These are phyloP conservation scores for Penicillium sp. DNA, from an alignment of 2,329 filamentous ascomycete genomes.

Conservation along the genomic window DNA sequence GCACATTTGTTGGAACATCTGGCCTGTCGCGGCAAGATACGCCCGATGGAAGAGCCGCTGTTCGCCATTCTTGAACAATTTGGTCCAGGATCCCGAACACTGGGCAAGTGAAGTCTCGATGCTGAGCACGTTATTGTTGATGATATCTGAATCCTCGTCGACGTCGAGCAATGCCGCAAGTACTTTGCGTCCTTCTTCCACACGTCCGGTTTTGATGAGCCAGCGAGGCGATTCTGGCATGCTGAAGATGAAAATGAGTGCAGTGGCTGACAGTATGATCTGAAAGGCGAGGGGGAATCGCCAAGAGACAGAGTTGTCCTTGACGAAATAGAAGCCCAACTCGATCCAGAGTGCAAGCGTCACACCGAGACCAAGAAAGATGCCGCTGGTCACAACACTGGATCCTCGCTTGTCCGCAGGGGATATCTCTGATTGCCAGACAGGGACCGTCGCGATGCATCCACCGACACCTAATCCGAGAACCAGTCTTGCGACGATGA, in stretches of 20 bases:
- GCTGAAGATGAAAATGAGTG: slow-evolving; percentile 28
- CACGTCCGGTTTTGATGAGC: slow-evolving; percentile 28
- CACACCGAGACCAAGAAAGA: slow-evolving; percentile 45
- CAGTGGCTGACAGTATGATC: slow-evolving; percentile 29
- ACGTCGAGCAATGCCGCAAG: slow-evolving; percentile 17
- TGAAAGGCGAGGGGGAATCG: slow-evolving; percentile 39
- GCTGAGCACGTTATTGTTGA: slow-evolving; percentile 45
- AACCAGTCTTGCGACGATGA: slow-evolving; percentile 47
- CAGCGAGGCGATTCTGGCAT: slow-evolving; percentile 39
- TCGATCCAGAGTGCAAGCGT: slow-evolving; percentile 47
- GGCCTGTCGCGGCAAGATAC: slow-evolving; percentile 47
- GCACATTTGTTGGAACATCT: slow-evolving; percentile 46
- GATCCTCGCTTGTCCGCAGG: slow-evolving; percentile 20
- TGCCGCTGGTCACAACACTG: slow-evolving; percentile 31
- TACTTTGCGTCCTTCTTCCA: slow-evolving; percentile 23
- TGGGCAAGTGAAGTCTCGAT: slow-evolving; percentile 46
- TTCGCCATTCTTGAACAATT: slow-evolving; percentile 52
- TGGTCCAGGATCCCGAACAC: slow-evolving; percentile 45
- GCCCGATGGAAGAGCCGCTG: slow-evolving; percentile 50
- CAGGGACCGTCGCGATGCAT: slow-evolving; percentile 28
- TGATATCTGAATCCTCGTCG: slow-evolving; percentile 33
- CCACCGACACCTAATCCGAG: slow-evolving; percentile 46
- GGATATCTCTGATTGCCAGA: slow-evolving; percentile 17
- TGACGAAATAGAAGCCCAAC: slow-evolving; percentile 37
- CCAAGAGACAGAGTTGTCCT: slow-evolving; percentile 34